phyloP scores from a whole-genome alignment of 768 basidiomycete species.

The Cyathus striatus region DNA sequence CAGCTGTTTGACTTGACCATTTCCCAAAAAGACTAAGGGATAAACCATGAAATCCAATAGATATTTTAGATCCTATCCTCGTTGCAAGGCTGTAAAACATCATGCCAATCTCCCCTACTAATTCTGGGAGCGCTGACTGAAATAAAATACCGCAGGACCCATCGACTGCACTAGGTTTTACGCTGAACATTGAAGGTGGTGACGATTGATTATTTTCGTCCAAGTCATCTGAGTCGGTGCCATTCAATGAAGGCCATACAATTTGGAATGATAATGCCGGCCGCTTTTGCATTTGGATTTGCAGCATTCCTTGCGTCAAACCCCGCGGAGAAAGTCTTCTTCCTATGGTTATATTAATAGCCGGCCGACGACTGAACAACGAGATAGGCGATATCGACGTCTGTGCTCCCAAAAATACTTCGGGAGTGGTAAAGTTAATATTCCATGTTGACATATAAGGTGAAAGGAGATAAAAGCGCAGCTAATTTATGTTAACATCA shows the following conservation, averaged over 20 bases:
- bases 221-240: slow-evolving; percentile 15
- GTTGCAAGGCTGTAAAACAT: slow-evolving; percentile 51
- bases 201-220: slow-evolving; percentile 11
- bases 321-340: slow-evolving; percentile 49
- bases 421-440: too few species aligned
- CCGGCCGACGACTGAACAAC: too few species aligned
- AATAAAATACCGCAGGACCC: slow-evolving; percentile 48
- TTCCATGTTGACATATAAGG: too few species aligned
- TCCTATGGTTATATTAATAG: slow-evolving; percentile 33
- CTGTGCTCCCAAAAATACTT: too few species aligned
- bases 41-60: slow-evolving; percentile 41
- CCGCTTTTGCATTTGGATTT: slow-evolving; percentile 25
- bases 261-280: slow-evolving; percentile 37
- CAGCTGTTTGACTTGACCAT: slow-evolving; percentile 42
- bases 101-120: slow-evolving; percentile 48
- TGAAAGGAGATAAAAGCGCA: too few species aligned
- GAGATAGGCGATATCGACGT: too few species aligned
- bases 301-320: slow-evolving; percentile 41
- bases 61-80: slow-evolving; percentile 43
- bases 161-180: slow-evolving; percentile 39
- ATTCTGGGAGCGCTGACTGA: slow-evolving; percentile 37
- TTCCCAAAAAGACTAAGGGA: slow-evolving; percentile 26
- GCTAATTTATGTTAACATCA: too few species aligned
- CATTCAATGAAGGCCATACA: slow-evolving; percentile 35
- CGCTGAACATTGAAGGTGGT: slow-evolving; percentile 46